Percentiles rank a stretch among this genome's conserved stretches.
These are phyloP conservation scores for Tricholoma bakamatsutake DNA, from an alignment of 768 basidiomycete genomes.

Conservation along the genomic window DNA sequence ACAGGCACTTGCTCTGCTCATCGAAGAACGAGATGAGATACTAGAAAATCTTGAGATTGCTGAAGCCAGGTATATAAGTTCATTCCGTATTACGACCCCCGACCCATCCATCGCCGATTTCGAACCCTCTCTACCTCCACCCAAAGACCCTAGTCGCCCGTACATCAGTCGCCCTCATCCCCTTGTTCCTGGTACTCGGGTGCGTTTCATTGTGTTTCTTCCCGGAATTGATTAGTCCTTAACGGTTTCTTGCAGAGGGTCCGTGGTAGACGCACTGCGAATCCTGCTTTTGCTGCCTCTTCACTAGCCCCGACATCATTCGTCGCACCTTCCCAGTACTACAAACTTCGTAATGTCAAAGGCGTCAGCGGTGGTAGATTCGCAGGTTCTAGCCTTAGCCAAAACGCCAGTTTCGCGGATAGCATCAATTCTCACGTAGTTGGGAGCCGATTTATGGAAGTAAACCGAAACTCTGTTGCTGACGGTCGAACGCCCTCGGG, in stretches of 20 bases:
- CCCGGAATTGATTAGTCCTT: background rate
- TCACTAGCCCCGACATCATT: conserved; percentile 75
- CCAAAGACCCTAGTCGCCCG: conserved; percentile 38
- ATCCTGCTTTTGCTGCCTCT: conserved; percentile 61
- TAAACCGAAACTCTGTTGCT: conserved; percentile 51
- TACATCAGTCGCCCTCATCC: conserved; percentile 68
- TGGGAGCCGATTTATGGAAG: conserved; percentile 70
- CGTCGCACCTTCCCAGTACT: conserved; percentile 74
- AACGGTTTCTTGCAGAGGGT: conserved; percentile 19
- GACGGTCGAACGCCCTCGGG: conserved; percentile 59
- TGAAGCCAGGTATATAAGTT: conserved; percentile 71
- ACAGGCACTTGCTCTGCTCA: conserved; percentile 55
- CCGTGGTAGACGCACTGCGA: conserved; percentile 44
- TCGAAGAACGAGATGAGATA: conserved; percentile 70
- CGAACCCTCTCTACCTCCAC: conserved; percentile 35
- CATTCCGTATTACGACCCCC: conserved; percentile 67
- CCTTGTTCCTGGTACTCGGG: conserved; percentile 34
- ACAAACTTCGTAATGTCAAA: conserved; percentile 59
- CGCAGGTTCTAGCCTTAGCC: conserved; percentile 35
- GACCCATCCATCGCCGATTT: conserved; percentile 66
- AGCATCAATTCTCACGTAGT: conserved; percentile 57
- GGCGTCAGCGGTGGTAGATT: conserved; percentile 58
- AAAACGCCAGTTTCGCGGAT: conserved; percentile 45
- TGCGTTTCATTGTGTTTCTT: conserved; percentile 10
- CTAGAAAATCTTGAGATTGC: conserved; percentile 78